phyloP scores from a whole-genome alignment of 441 rosid species.

The Erysimum cheiri region DNA sequence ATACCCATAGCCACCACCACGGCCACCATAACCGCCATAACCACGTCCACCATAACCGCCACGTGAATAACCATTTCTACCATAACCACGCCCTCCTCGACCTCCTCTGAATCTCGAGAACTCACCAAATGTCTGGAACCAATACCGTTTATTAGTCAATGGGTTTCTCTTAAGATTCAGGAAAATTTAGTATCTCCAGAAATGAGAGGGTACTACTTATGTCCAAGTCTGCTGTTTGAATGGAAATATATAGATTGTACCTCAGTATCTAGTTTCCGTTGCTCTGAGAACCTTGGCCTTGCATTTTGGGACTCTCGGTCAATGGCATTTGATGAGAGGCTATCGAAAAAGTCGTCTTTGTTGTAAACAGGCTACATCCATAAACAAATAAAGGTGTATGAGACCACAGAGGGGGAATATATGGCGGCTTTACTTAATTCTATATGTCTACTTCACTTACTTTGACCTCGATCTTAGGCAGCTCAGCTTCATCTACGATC shows the following conservation, averaged over 20 bases:
- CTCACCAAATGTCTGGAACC: conserved; percentile 75
- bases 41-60: conserved; percentile 59
- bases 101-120: conserved; percentile 75
- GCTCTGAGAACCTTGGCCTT: conserved; percentile 86
- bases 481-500: conserved; percentile 55
- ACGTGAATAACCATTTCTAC: conserved; percentile 62
- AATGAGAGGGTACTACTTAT: not conserved
- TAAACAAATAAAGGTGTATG: conserved; percentile 17
- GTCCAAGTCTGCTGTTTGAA: not conserved
- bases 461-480: conserved; percentile 54
- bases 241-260: conserved; percentile 41
- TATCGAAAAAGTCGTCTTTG: conserved; percentile 91
- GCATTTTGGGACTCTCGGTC: conserved; percentile 62
- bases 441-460: conserved; percentile 42
- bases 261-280: conserved; percentile 83
- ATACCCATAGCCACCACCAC: conserved; percentile 53
- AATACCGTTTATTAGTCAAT: conserved; percentile 1
- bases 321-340: conserved; percentile 64
- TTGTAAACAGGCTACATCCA: conserved; percentile 69
- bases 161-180: not conserved
- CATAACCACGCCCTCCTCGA: conserved; percentile 53
- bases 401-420: conserved; percentile 24
- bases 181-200: not conserved
- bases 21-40: conserved; percentile 60
- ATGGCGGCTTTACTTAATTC: not conserved